Evolutionary conservation across 1,284 basidiomycete species (phyloP), one percentile per base, ranked within the genome.

Genomic region (Melampsora americana): DNA sequence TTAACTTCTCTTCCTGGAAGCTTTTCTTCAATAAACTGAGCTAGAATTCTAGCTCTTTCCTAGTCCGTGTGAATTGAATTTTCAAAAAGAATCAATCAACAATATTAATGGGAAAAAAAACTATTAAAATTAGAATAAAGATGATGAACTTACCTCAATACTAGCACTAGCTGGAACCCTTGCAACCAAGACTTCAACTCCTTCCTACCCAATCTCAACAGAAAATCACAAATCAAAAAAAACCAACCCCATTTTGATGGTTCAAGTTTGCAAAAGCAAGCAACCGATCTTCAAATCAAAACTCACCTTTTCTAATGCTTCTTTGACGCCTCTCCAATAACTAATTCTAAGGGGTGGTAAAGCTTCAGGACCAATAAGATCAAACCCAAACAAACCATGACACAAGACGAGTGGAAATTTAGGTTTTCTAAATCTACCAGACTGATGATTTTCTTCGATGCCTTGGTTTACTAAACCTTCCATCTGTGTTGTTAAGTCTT

Each of bases 251-350:
- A n/a, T 12, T 12, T 12, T 11, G 35, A 35, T 35, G 3, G 6
- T 9, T 42, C 4, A 42, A 42, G 6, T 42, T 42, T 42, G 6
- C 6, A 6, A 42, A 42, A 42, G 12, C 6, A 42, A 35, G 9
- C 35, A 35, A 9, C 9, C 9, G 35, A 42, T 42, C 12, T 5
- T 7, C 1, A 42, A 42, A 12, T 42, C 1, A 42, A 42, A 7
- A 32, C 18, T 46, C 12, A 91, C 92, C 32, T 89, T 87, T 81
- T 95, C 90, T 11, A 98, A 86, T 7, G 91, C 92, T 81, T 96
- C 92, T 80, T 90, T 90, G 79, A 97, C 94, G 2, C 95, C 95
- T 50, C 94, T 87, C 95, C 95, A 98, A 82, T 98, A 93, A 5
- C 89, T 87, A 65, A 98, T 92, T 80, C 93, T 89, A 32, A 97